These are phyloP conservation scores for Aspergillus saccharolyticus DNA, from an alignment of 495 filamentous ascomycete species.

Conservation along the genomic window DNA sequence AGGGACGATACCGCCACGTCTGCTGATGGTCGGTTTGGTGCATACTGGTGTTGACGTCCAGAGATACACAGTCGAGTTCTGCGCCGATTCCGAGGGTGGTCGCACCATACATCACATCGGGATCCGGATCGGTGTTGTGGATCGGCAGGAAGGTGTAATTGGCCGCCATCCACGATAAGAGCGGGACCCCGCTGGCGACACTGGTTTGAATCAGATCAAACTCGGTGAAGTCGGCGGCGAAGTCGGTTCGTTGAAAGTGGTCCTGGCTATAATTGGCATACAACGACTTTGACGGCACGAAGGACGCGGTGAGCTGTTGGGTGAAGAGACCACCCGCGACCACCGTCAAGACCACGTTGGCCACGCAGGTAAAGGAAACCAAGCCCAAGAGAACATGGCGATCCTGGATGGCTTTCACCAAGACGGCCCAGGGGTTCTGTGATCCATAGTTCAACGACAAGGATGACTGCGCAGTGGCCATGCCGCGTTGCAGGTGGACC, in stretches of 20 bases:
- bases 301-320: slow-evolving; percentile 30
- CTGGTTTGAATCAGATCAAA: slow-evolving; percentile 41
- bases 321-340: slow-evolving; percentile 38
- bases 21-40: slow-evolving; percentile 9
- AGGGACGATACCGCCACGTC: slow-evolving; percentile 31
- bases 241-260: slow-evolving; percentile 29
- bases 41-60: slow-evolving; percentile 19
- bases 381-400: slow-evolving; percentile 29
- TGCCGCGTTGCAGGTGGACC: slow-evolving; percentile 41
- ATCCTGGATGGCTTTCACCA: slow-evolving; percentile 31
- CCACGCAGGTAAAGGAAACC: slow-evolving; percentile 33
- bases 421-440: slow-evolving; percentile 32
- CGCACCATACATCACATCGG: slow-evolving; percentile 27
- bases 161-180: slow-evolving; percentile 35
- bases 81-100: slow-evolving; percentile 32
- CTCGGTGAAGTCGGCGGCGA: slow-evolving; percentile 37
- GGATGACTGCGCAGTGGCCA: slow-evolving; percentile 26
- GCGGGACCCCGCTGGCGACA: slow-evolving; percentile 34
- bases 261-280: slow-evolving; percentile 34
- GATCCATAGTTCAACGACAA: slow-evolving; percentile 37
- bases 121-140: slow-evolving; percentile 19
- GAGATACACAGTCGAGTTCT: slow-evolving; percentile 24
- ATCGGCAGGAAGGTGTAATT: slow-evolving; percentile 36
- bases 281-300: slow-evolving; percentile 22
- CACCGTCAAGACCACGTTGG: slow-evolving; percentile 32